phyloP scores from a whole-genome alignment of 2,329 filamentous ascomycete genomes.

The Elsinoe necatrix region DNA sequence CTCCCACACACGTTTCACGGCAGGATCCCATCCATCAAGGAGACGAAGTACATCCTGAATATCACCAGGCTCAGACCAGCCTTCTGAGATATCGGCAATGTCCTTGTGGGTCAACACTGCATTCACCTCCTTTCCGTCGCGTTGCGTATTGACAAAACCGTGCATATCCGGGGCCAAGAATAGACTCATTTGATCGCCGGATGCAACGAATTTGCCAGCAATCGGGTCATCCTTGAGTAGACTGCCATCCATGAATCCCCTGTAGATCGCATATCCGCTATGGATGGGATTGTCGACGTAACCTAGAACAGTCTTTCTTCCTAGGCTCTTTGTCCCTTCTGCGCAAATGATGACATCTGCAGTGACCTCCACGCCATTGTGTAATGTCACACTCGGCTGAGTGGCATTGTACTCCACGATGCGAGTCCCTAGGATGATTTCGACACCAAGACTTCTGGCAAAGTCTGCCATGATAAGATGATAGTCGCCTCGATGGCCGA shows the following conservation, averaged over 20 bases:
- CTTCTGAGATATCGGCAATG: slow-evolving; percentile 40
- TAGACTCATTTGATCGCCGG: slow-evolving; percentile 42
- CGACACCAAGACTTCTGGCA: slow-evolving; percentile 22
- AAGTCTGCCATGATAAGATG: slow-evolving; percentile 25
- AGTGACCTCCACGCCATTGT: too few relatives aligned
- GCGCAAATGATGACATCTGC: too few relatives aligned
- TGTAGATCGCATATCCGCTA: slow-evolving; percentile 40
- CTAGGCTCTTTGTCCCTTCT: too few relatives aligned
- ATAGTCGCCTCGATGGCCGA: slow-evolving; percentile 25
- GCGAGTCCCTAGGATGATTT: slow-evolving; percentile 21
- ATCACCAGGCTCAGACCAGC: slow-evolving; percentile 40
- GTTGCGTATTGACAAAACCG: slow-evolving; percentile 44
- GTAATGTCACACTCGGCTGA: slow-evolving; percentile 11
- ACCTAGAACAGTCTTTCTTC: too few relatives aligned
- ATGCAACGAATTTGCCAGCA: slow-evolving; percentile 42
- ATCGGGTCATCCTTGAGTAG: slow-evolving; percentile 40
- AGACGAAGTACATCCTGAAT: slow-evolving; percentile 37
- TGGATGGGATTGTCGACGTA: too few relatives aligned
- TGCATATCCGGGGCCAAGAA: slow-evolving; percentile 46
- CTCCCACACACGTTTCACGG: slow-evolving; percentile 40
- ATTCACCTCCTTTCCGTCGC: slow-evolving; percentile 43
- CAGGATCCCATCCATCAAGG: slow-evolving; percentile 36
- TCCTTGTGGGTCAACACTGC: slow-evolving; percentile 48
- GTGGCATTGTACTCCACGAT: slow-evolving; percentile 18
- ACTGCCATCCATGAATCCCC: slow-evolving; percentile 43